A percentile compares a stretch with the other conserved stretches of the same genome.
Conservation (phyloP, 1,284 basidiomycete species). For the Cryptococcus sp. region DNA sequence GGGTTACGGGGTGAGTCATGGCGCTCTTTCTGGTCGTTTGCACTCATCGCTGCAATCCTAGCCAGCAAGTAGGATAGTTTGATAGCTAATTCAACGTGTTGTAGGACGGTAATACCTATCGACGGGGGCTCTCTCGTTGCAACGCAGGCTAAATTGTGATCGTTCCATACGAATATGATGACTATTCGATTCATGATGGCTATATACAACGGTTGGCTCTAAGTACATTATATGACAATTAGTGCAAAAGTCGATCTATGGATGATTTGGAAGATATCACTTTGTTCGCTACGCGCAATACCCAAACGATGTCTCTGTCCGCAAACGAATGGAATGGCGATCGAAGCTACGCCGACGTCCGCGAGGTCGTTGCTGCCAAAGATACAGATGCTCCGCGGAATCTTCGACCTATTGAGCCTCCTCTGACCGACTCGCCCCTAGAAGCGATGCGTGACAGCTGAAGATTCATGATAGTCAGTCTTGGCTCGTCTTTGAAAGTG, state of each 20-base stretch:
- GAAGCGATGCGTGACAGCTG: constrained; percentile 10
- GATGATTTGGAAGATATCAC: background rate
- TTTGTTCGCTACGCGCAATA: background rate
- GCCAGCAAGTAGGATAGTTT: background rate
- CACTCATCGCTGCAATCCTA: background rate
- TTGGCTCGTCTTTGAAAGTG: background rate
- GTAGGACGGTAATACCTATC: constrained; percentile 61
- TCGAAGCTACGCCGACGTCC: too few relatives aligned
- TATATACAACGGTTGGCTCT: too few relatives aligned
- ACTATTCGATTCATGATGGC: too few relatives aligned
- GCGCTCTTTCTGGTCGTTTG: background rate
- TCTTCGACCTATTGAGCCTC: background rate
- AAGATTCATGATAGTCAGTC: background rate
- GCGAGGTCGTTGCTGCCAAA: too few relatives aligned
- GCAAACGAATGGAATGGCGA: too few relatives aligned
- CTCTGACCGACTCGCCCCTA: constrained; percentile 6
- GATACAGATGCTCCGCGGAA: too few relatives aligned
- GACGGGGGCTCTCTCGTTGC: constrained; percentile 61
- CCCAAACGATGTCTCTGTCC: too few relatives aligned
- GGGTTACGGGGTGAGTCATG: constrained; percentile 58
- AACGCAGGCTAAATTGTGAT: constrained; percentile 30
- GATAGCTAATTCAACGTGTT: background rate
- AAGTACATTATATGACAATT: too few relatives aligned
- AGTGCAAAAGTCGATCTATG: background rate
- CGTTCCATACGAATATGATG: too few relatives aligned